phyloP scores from a whole-genome alignment of 257 asterid genomes.

The Solanum sitiens region DNA sequence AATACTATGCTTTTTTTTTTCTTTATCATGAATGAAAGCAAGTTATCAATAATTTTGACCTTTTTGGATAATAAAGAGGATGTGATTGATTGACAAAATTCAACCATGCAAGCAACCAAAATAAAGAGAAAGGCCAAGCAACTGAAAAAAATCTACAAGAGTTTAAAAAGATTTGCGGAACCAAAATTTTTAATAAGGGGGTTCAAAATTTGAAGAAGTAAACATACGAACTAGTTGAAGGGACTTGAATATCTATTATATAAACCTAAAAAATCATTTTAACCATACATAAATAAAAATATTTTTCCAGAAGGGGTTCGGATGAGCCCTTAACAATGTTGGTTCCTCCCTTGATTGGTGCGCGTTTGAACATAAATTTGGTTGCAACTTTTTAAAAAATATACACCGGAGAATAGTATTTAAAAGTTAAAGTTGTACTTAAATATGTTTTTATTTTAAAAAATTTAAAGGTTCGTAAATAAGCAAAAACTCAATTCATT shows the following conservation, averaged over 20 bases:
- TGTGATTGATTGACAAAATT: background rate
- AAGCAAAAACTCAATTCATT: background rate
- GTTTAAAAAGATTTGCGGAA: background rate
- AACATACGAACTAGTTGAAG: background rate
- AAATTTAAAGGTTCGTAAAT: background rate
- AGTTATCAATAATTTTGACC: background rate
- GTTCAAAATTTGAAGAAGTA: too few species aligned
- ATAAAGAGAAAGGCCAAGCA: background rate
- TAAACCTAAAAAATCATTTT: too few species aligned
- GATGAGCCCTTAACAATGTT: too few species aligned
- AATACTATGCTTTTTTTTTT: background rate
- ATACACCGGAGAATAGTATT: too few species aligned
- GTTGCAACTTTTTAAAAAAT: too few species aligned
- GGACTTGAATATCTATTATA: too few species aligned
- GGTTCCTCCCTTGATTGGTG: too few species aligned
- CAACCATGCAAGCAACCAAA: background rate
- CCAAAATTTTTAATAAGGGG: too few species aligned
- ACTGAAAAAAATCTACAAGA: background rate
- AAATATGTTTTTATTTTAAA: background rate
- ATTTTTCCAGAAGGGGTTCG: rapidly evolving
- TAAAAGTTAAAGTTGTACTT: background rate
- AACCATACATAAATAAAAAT: too few species aligned
- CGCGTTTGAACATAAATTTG: background rate
- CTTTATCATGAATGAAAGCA: background rate
- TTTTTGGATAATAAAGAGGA: background rate